These are phyloP conservation scores for Fusarium haematococcum DNA, from an alignment of 2,329 filamentous ascomycete genomes.

Conservation along the genomic window DNA sequence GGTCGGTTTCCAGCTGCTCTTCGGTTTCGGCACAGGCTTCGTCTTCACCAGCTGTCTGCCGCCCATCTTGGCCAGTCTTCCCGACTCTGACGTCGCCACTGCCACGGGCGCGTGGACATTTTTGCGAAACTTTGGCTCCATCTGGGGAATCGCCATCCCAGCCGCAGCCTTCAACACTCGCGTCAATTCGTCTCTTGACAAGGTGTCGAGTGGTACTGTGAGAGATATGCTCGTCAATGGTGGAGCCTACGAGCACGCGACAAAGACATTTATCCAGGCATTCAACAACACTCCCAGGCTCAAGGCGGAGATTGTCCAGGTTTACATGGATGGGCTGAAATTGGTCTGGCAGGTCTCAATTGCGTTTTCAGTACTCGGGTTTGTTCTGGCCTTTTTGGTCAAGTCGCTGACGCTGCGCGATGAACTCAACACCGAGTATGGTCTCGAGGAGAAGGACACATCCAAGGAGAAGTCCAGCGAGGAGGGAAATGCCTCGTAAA, in stretches of 20 bases:
- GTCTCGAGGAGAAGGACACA: neutral
- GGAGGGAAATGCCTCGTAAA: neutral
- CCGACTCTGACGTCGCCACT: slow-evolving; percentile 51
- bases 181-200: slow-evolving; percentile 9
- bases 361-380: neutral
- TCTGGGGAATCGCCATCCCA: slow-evolving; percentile 60
- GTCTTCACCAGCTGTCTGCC: slow-evolving; percentile 56
- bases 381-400: neutral
- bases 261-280: neutral
- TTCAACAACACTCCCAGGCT: neutral
- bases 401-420: neutral
- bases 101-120: slow-evolving; percentile 59
- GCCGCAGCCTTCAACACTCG: slow-evolving; percentile 51
- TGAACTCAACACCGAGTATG: neutral
- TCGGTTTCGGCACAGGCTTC: slow-evolving; percentile 56
- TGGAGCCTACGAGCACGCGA: neutral
- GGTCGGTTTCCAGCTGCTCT: slow-evolving; percentile 57
- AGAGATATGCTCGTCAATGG: neutral
- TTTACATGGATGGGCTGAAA: neutral
- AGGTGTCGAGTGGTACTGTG: neutral
- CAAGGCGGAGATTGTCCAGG: neutral
- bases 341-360: neutral
- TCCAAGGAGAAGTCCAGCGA: neutral
- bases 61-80: slow-evolving; percentile 55
- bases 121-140: slow-evolving; percentile 59